phyloP scores from a whole-genome alignment of 768 basidiomycete genomes.

The Mycena chlorophos region DNA sequence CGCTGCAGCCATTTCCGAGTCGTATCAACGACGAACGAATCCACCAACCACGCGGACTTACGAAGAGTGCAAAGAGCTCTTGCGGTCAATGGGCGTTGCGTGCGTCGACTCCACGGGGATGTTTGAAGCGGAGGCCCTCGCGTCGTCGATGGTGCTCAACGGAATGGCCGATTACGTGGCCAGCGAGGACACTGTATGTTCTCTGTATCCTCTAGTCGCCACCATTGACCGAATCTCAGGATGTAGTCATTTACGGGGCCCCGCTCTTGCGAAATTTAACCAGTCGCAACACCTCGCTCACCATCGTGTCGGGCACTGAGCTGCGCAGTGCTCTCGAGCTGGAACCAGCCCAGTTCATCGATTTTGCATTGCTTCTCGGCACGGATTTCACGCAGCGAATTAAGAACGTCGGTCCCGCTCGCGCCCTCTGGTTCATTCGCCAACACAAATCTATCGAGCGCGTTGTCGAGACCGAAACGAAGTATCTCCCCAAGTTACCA shows the following conservation, averaged over 20 bases:
- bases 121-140: constrained; percentile 85
- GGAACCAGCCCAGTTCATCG: constrained; percentile 60
- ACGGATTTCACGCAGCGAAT: constrained; percentile 91
- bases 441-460: constrained; percentile 72
- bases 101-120: constrained; percentile 67
- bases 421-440: constrained; percentile 75
- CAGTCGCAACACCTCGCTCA: constrained; percentile 55
- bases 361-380: constrained; percentile 85
- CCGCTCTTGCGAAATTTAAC: constrained; percentile 81
- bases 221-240: constrained; percentile 41
- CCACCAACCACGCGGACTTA: constrained; percentile 69
- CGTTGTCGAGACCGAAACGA: constrained; percentile 53
- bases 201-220: constrained; percentile 9
- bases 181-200: constrained; percentile 81
- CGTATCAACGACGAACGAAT: constrained; percentile 62
- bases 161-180: constrained; percentile 86
- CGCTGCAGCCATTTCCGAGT: constrained; percentile 51
- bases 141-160: constrained; percentile 69
- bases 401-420: constrained; percentile 74
- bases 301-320: constrained; percentile 61
- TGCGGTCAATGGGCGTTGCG: constrained; percentile 81
- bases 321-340: constrained; percentile 62
- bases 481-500: constrained; percentile 52
- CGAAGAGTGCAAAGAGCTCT: constrained; percentile 63
- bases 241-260: constrained; percentile 80